Evolutionary conservation across 2,329 filamentous ascomycete species (phyloP), one percentile per base, ranked within the genome.

Genomic region (Neopestalotiopsis rosae): DNA sequence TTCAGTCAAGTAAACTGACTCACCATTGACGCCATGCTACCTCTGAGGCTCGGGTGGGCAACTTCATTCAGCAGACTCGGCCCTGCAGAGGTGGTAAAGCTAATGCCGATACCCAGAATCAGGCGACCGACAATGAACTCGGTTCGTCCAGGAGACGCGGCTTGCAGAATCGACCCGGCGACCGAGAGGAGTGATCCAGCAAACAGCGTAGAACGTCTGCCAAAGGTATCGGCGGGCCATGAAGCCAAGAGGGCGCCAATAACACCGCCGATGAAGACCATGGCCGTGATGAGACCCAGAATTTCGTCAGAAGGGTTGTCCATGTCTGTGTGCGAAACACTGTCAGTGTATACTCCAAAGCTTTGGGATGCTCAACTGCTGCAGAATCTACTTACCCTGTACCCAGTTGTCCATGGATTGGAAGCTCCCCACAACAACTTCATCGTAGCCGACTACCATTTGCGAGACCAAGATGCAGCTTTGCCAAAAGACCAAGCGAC

Each of bases 1-100:
- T 81, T 90, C 90, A 3, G 89, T 81, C 10, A 87, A 88, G 0
- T 87, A 90, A 68, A 90, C 71, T 56, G 0, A 87, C 82, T 67
- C 88, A 86, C 75, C 90, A 88, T 77, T 89, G 45, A 49, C 2
- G 45, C 45, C 45, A 49, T 49, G 45, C 45, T n/a, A 49, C 45
- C 45, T 49, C 45, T 49, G 1, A 49, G 45, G 17, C 45, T 89
- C 5, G 88, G 88, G 74, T 90, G 86, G 2, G 83, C 85, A 10
- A 90, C 79, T n/a, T 61, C 57, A n/a, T 34, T 61, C 57, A 61
- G 24, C 57, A 61, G 32, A 34, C 57, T 63, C 24, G 67, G 63
- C 3, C 38, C 38, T 14, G 63, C 63, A 30, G 38, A 52, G 12
- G 63, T 66, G 13, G 45, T 45, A 45, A 66, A 66, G n/a, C 34